phyloP scores from a whole-genome alignment of 2,329 filamentous ascomycete genomes.

The Pseudogymnoascus sp. region DNA sequence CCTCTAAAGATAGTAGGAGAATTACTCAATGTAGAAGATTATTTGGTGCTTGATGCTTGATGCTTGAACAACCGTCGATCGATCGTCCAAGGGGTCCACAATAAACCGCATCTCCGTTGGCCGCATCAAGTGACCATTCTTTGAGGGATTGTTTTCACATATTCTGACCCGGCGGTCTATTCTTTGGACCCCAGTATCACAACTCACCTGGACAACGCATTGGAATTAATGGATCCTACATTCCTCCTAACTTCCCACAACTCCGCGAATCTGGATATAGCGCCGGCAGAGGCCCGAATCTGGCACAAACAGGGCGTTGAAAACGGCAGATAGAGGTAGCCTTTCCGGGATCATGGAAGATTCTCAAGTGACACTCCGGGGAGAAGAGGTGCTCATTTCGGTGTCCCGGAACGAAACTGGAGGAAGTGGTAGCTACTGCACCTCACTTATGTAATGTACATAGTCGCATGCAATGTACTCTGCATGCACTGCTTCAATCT shows the following conservation, averaged over 20 bases:
- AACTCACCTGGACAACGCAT: not conserved
- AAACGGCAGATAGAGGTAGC: not conserved
- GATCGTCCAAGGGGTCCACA: not conserved
- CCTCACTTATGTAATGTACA: not conserved
- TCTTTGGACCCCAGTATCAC: not conserved
- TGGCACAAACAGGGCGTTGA: not conserved
- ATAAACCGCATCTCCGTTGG: not conserved
- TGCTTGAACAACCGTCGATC: not conserved
- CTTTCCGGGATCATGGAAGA: slow-evolving; percentile 3
- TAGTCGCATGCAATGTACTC: not conserved
- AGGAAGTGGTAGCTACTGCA: not conserved
- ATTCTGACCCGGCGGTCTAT: not conserved
- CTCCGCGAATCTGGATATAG: not conserved
- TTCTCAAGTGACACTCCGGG: not conserved
- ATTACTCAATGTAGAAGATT: not conserved
- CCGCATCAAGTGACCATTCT: not conserved
- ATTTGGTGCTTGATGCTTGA: not conserved
- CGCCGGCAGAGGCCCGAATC: not conserved
- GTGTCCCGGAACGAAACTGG: not conserved
- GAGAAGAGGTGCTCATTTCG: not conserved
- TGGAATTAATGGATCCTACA: not conserved
- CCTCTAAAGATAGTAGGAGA: not conserved
- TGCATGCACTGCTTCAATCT: not conserved
- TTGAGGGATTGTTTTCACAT: not conserved
- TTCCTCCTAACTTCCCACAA: not conserved